A percentile compares a stretch with the other conserved stretches of the same genome.
Evolutionary conservation across 2,329 filamentous ascomycete species (phyloP).

Genomic region (Pezicula radicicola): DNA sequence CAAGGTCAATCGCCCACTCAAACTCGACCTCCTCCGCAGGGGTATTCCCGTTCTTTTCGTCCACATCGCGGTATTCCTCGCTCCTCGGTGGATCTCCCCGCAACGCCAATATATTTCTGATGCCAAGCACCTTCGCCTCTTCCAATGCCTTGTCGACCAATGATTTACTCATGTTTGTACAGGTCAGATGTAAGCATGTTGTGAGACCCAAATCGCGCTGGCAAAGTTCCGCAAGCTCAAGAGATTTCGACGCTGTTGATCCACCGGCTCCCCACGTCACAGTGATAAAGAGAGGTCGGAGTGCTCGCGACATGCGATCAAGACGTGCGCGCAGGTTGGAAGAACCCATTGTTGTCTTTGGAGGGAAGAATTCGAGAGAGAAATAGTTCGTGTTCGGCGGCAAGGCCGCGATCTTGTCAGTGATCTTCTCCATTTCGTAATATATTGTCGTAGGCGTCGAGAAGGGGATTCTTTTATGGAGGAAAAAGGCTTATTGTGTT

Average conservation of each 20-base stretch:
- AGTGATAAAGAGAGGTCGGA: slow-evolving; percentile 91
- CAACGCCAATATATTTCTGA: slow-evolving; percentile 90
- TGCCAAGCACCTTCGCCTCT: slow-evolving; percentile 84
- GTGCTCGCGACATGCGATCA: slow-evolving; percentile 88
- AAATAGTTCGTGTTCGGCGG: slow-evolving; percentile 81
- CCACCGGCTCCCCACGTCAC: slow-evolving; percentile 98
- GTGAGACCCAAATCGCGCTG: slow-evolving; percentile 89
- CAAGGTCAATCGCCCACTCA: slow-evolving; percentile 83
- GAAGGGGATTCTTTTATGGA: no score
- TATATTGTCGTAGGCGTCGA: background rate
- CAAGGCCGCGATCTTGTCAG: slow-evolving; percentile 90
- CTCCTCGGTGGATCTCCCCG: slow-evolving; percentile 87
- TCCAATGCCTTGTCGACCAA: slow-evolving; percentile 87
- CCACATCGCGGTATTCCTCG: slow-evolving; percentile 77
- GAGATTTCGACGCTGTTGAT: slow-evolving; percentile 83
- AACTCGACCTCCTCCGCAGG: slow-evolving; percentile 68
- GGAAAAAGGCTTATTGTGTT: background rate
- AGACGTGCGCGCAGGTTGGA: slow-evolving; percentile 90
- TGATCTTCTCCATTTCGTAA: slow-evolving; percentile 67
- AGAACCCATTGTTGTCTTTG: slow-evolving; percentile 94
- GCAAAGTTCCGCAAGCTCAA: slow-evolving; percentile 93
- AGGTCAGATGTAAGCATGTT: slow-evolving; percentile 93
- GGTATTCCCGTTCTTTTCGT: slow-evolving; percentile 49
- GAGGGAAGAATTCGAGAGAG: slow-evolving; percentile 98
- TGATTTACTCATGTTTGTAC: slow-evolving; percentile 91